These are phyloP conservation scores for Cordyceps javanica DNA, from an alignment of 2,329 filamentous ascomycete species.

Conservation along the genomic window DNA sequence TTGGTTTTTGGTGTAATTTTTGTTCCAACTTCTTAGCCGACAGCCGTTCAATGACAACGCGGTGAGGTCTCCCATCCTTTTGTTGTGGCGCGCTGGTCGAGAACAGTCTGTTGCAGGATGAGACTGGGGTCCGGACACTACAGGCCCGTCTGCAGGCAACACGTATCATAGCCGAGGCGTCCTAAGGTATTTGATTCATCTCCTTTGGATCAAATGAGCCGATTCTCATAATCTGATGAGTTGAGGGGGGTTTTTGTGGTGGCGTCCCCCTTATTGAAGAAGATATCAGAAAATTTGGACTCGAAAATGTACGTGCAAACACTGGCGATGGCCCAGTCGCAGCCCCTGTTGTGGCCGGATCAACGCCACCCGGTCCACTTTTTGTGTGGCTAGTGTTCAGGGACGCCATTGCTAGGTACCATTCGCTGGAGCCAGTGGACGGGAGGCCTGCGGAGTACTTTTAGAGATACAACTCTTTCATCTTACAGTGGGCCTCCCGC, in stretches of 20 bases:
- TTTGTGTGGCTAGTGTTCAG: not conserved
- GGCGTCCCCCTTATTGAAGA: not conserved
- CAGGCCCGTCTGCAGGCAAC: constrained; percentile 7
- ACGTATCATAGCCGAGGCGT: constrained; percentile 1
- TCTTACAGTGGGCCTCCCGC: not conserved
- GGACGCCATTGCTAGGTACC: not conserved
- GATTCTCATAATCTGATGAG: not conserved
- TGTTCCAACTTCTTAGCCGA: not conserved
- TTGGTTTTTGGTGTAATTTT: not conserved
- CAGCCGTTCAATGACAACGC: not conserved
- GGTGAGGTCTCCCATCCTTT: not conserved
- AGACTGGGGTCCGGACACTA: not conserved
- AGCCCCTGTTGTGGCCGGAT: not conserved
- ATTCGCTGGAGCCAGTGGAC: not conserved
- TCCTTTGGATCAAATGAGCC: not conserved
- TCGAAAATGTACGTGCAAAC: not conserved
- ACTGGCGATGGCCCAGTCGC: not conserved
- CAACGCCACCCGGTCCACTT: constrained; percentile 1
- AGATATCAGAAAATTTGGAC: constrained; percentile 3
- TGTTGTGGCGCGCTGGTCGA: not conserved
- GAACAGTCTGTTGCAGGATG: not conserved
- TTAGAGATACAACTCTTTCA: not conserved
- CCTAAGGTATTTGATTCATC: constrained; percentile 3
- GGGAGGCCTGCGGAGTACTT: too few relatives aligned
- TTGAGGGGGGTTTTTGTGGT: not conserved